A percentile compares a stretch with the other conserved stretches of the same genome.
These are phyloP conservation scores for Zalaria obscura DNA, from an alignment of 2,329 filamentous ascomycete species.

Conservation along the genomic window DNA sequence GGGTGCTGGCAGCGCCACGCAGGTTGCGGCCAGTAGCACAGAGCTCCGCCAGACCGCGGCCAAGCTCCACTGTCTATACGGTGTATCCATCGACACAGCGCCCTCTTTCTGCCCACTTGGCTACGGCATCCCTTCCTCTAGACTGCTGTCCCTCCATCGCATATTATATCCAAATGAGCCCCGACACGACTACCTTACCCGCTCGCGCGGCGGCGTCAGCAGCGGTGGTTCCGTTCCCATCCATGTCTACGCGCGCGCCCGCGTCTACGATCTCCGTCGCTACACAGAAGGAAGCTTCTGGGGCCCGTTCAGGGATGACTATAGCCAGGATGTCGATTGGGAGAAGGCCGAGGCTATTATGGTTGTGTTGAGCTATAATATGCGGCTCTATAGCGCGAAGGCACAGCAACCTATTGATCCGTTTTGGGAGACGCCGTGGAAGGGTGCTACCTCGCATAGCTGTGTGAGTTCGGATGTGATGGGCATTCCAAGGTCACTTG, in stretches of 20 bases:
- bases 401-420: no score
- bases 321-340: constrained; percentile 54
- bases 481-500: background rate
- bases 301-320: constrained; percentile 59
- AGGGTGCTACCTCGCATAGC: constrained; percentile 39
- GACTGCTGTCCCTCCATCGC: background rate
- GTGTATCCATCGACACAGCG: constrained; percentile 37
- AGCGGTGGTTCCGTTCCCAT: constrained; percentile 2
- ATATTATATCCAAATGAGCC: background rate
- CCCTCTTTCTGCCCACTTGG: background rate
- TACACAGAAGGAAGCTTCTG: constrained; percentile 49
- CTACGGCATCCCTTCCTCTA: background rate
- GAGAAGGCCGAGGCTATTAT: constrained; percentile 66
- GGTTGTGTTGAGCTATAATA: constrained; percentile 52
- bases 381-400: constrained; percentile 33
- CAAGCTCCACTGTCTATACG: constrained; percentile 46
- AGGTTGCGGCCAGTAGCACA: constrained; percentile 24
- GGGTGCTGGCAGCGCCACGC: constrained; percentile 33
- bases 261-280: constrained; percentile 60
- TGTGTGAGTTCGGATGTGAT: constrained; percentile 23
- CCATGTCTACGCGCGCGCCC: constrained; percentile 44
- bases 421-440: constrained; percentile 45
- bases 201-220: background rate
- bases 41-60: constrained; percentile 49
- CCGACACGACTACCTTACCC: background rate